Evolutionary conservation across 225 moss, liverwort and hornwort genomes (phyloP).

Genomic region (Pseudoscleropodium purum): DNA sequence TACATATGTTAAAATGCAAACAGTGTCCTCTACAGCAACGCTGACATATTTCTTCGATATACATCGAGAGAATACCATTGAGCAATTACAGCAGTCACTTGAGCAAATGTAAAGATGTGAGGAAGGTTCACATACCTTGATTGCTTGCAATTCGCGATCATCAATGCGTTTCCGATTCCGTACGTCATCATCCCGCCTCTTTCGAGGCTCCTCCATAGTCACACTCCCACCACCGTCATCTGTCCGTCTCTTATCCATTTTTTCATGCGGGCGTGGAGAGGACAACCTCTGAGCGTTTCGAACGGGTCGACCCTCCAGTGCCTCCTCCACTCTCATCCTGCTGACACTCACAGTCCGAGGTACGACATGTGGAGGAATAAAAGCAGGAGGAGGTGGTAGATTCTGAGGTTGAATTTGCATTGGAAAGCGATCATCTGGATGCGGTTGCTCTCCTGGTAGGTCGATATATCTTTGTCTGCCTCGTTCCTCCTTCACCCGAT

Average conservation of each 20-base stretch:
- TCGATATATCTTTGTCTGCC: slow-evolving; percentile 61
- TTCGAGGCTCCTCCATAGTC: slow-evolving; percentile 62
- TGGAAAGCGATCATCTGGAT: slow-evolving; percentile 90
- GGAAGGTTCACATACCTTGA: slow-evolving; percentile 51
- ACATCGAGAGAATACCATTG: neutral
- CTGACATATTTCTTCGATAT: neutral
- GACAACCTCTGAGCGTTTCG: slow-evolving; percentile 52
- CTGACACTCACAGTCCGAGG: slow-evolving; percentile 61
- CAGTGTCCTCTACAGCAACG: neutral
- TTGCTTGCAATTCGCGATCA: slow-evolving; percentile 60
- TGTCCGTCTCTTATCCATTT: slow-evolving; percentile 63
- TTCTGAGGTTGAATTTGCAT: slow-evolving; percentile 86
- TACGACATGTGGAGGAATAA: slow-evolving; percentile 72
- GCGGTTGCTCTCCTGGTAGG: slow-evolving; percentile 60
- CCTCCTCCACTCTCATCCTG: slow-evolving; percentile 66
- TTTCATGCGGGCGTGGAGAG: slow-evolving; percentile 70
- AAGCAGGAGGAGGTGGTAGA: slow-evolving; percentile 82
- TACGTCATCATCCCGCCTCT: slow-evolving; percentile 80
- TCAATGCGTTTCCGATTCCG: slow-evolving; percentile 78
- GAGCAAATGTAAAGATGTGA: neutral
- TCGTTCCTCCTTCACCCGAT: slow-evolving; percentile 76
- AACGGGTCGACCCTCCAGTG: slow-evolving; percentile 47
- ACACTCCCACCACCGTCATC: slow-evolving; percentile 46
- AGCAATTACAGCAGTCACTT: neutral
- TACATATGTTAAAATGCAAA: neutral